Base-by-base conservation (phyloP, 1,139 yeast genomes). In the Pichia sp. region DNA sequence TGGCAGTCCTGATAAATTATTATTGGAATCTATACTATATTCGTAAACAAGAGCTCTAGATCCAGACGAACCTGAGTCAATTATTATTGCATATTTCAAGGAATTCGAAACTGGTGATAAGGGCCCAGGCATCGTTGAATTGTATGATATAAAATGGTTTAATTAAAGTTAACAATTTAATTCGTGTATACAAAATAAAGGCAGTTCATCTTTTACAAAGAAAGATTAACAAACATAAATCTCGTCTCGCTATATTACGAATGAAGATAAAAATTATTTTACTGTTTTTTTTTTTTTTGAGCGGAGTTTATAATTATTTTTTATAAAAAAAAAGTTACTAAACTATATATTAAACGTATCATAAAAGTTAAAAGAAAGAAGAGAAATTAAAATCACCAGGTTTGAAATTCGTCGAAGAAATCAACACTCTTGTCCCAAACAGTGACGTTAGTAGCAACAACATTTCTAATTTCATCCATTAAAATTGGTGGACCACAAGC, bases 21-120 rank as follows among this genome's bases (percentile, higher is more conserved):
- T 47, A 3, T 48, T 42, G 1, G 54, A 50, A 40, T 52, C 60
- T 13, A 57, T 48, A 2, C 55, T 45, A 21, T 89, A 83, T 48
- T 68, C 68, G 57, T 79, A 84, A 11, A 84, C 72, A 57, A 80
- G 84, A 13, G 80, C 66, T 42, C 94, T 63, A 1, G 89, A 81
- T 1, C 94, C 94, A 0, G 89, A 81, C 0, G 91, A 81, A 1
- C 94, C 94, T 0, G 91, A 79, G 60, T 84, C 94, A 2, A 84
- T 69, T 15, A 82, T 89, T 20, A 84, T 76, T 36, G 91, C 91
- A 61, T 79, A 83, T 29, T 61, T 49, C 10, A 24, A 16, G 9
- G 24, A 15, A 6, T 11, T 8, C 16, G 21, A n/a, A n/a, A n/a
- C n/a, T 5, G 16, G 32, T 18, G 16, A 10, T 2, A n/a, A 7